phyloP scores from a whole-genome alignment of 106 monocot genomes.

The Allium fistulosum region DNA sequence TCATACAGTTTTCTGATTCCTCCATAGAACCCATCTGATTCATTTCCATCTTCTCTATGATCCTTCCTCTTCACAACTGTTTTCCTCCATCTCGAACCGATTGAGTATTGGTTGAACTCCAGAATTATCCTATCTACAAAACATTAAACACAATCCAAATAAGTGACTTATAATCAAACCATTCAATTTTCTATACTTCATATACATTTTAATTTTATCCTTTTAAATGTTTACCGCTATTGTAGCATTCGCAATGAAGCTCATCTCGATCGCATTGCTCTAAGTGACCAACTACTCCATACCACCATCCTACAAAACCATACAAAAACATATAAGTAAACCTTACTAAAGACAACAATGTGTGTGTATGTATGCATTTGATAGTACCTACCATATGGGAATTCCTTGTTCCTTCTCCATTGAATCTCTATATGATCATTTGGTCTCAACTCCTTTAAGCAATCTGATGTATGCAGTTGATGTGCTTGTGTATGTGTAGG shows the following conservation, averaged over 20 bases:
- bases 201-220: neutral
- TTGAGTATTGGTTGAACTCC: constrained; percentile 65
- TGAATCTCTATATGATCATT: constrained; percentile 67
- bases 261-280: constrained; percentile 36
- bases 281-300: constrained; percentile 47
- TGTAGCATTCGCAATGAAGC: constrained; percentile 30
- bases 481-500: constrained; percentile 38
- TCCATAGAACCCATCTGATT: constrained; percentile 63
- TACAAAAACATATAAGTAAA: neutral
- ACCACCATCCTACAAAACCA: constrained; percentile 47
- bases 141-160: neutral
- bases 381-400: constrained; percentile 45
- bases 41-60: constrained; percentile 69
- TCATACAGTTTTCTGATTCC: constrained; percentile 58
- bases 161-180: neutral
- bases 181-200: neutral
- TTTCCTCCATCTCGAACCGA: constrained; percentile 49
- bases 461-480: constrained; percentile 47
- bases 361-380: no score
- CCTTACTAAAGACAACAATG: neutral
- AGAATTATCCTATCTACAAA: constrained; percentile 44
- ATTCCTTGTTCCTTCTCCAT: constrained; percentile 62
- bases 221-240: constrained; percentile 23
- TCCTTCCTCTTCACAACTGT: constrained; percentile 34
- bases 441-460: constrained; percentile 33